Base-by-base conservation (phyloP, 1,139 yeast species). In the Saccharomycopsis hybrid region DNA sequence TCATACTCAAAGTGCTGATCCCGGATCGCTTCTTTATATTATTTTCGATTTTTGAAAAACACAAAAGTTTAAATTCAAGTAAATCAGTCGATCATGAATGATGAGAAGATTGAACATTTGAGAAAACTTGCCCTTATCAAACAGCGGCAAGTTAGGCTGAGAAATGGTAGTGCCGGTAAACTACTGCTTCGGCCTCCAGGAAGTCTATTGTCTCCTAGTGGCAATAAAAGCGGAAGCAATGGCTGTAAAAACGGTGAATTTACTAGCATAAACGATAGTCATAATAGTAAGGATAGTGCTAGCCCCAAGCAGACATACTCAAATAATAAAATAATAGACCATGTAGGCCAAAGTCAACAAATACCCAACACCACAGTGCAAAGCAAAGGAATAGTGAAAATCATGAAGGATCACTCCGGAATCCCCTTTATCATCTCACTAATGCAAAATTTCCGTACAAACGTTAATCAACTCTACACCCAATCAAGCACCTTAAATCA, bases 71-170 rank as follows among this genome's bases (percentile, higher is more conserved):
- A n/a, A n/a, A n/a, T n/a, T n/a, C n/a, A n/a, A n/a, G n/a, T n/a
- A n/a, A n/a, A n/a, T 40, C 31, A 13, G 30, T 29, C 35, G 8
- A 11, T n/a, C 7, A 50, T 50, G 53, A 43, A 50, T 33, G 53
- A 50, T 41, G 53, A 47, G 33, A 50, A 50, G 25, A 43, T 50
- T 24, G 50, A 50, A 13, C 53, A 50, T 40, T 32, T 50, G 11
- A 25, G 49, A 40, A 31, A 42, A 8, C 45, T 49, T n/a, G 49
- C 52, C 7, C 13, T 41, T 13, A 43, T 33, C 11, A 32, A 29
- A 33, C 39, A 36, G 39, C 8, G 8, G 5, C n/a, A n/a, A n/a
- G n/a, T n/a, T n/a, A n/a, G n/a, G n/a, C n/a, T n/a, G n/a, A n/a
- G n/a, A n/a, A n/a, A n/a, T n/a, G n/a, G n/a, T n/a, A n/a, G n/a